Conservation (phyloP, 78 protist species). For the Creolimax fragrantissima region DNA sequence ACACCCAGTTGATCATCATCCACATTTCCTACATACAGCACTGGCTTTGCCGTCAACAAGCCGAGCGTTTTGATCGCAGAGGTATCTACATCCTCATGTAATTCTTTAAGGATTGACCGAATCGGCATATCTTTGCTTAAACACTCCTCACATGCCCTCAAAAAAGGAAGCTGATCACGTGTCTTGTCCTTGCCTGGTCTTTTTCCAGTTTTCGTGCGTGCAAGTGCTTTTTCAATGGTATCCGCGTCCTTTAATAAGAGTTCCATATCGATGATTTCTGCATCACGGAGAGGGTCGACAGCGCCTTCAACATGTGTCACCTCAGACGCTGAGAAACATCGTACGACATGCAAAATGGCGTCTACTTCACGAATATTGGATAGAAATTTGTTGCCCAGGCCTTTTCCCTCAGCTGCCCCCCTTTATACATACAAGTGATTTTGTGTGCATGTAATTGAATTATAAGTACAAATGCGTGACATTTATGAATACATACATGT, state of each 20-base stretch:
- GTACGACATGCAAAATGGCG: constrained; percentile 66
- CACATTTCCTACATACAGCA: constrained; percentile 60
- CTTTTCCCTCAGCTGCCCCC: constrained; percentile 68
- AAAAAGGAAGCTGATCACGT: background rate
- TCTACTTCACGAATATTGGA: constrained; percentile 53
- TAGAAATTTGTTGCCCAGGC: constrained; percentile 72
- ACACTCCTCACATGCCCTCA: background rate
- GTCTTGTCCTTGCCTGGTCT: background rate
- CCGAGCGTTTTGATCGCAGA: background rate
- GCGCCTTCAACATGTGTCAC: constrained; percentile 64
- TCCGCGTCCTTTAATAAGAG: background rate
- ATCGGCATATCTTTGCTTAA: background rate
- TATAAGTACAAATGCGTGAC: too few species aligned
- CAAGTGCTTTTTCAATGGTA: background rate
- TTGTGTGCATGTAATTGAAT: too few species aligned
- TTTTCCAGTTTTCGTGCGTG: background rate
- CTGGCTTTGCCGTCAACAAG: constrained; percentile 69
- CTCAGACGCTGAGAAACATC: constrained; percentile 51
- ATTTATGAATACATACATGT: too few species aligned
- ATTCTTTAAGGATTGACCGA: background rate
- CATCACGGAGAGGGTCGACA: constrained; percentile 38
- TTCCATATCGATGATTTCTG: background rate
- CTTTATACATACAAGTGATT: too few species aligned
- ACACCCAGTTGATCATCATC: constrained; percentile 3
- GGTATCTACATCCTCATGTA: background rate